Base-by-base conservation (phyloP, 148 eudicot species). In the Beta vulgaris region DNA sequence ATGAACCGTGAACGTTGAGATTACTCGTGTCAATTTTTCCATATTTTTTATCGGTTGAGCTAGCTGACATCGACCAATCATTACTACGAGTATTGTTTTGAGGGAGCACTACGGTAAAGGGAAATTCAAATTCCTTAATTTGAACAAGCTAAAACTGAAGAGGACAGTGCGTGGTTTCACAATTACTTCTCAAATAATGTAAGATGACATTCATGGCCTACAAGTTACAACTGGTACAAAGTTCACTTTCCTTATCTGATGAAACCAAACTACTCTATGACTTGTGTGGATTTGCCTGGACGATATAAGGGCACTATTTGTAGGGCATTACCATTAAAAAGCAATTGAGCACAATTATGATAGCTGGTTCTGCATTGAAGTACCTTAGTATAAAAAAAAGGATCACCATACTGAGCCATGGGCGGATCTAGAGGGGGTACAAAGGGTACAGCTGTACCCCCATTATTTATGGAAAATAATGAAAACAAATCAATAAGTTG, bases 181-280 rank as follows among this genome's bases (percentile, higher is more conserved):
- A 54, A 54, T 26, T 59, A 18, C 14, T 57, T 32, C 34, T 57
- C 62, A 25, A 25, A 4, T 25, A 18, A 2, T 6, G 16, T 32
- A 32, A 63, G 42, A 29, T 68, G 29, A 26, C 71, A 44, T 68
- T 49, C 14, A 21, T 67, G 71, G 53, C 53, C 71, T 26, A 67
- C 32, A 39, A 23, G 34, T 1, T 26, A 67, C 32, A 39, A 23
- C 21, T 1, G 1, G 34, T 67, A 43, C 35, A 65, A 37, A 51
- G 0, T 34, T 6, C 8, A 39, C 13, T 34, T 51, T 16, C 71
- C 71, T 14, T 26, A 36, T 75, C 37, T 51, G 71, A n/a, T 35
- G 63, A 75, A 65, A 18, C 78, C 49, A 65, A 43, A 65, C 63
- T 36, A 40, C 51, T 65, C 63, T 66, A 21, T 74, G 43, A 23